A percentile compares a stretch with the other conserved stretches of the same genome.
Conservation (phyloP, 805 yeast species). For the Yarrowia keelungensis region DNA sequence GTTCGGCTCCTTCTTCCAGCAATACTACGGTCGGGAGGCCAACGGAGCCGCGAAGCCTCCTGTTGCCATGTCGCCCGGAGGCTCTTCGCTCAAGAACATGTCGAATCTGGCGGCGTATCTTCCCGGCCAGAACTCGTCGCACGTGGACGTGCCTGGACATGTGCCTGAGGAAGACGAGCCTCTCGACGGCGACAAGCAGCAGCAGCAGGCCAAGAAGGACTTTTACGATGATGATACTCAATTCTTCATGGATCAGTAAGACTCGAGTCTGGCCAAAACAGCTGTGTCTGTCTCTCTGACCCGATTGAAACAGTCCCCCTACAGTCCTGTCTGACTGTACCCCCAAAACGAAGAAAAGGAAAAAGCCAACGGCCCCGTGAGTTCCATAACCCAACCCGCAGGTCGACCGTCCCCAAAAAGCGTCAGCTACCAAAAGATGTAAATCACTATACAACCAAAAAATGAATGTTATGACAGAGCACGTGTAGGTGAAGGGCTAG, state of each 20-base stretch:
- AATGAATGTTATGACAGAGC: conserved; percentile 25
- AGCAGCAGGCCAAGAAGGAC: conserved; percentile 11
- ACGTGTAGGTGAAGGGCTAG: too few species aligned
- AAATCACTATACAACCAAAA: conserved; percentile 35
- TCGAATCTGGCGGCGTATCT: conserved; percentile 25
- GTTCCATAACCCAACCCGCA: conserved; percentile 27
- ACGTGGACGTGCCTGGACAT: conserved; percentile 13
- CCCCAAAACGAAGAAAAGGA: not conserved
- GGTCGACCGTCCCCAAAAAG: conserved; percentile 23
- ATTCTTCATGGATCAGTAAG: conserved; percentile 39
- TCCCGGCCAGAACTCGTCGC: conserved; percentile 22
- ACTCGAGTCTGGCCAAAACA: too few species aligned
- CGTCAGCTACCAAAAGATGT: conserved; percentile 36
- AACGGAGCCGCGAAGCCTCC: conserved; percentile 27
- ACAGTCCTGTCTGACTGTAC: too few species aligned
- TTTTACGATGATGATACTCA: conserved; percentile 39
- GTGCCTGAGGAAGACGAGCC: conserved; percentile 36
- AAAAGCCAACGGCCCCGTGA: conserved; percentile 5
- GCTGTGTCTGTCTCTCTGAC: too few species aligned
- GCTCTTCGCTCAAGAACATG: conserved; percentile 17
- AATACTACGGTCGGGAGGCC: conserved; percentile 30
- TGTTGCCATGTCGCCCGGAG: conserved; percentile 21
- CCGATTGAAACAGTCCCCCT: too few species aligned
- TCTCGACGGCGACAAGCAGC: conserved; percentile 9
- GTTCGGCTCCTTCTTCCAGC: conserved; percentile 36